Evolutionary conservation across 2,329 filamentous ascomycete species (phyloP).

Genomic region (Cadophora sp.): DNA sequence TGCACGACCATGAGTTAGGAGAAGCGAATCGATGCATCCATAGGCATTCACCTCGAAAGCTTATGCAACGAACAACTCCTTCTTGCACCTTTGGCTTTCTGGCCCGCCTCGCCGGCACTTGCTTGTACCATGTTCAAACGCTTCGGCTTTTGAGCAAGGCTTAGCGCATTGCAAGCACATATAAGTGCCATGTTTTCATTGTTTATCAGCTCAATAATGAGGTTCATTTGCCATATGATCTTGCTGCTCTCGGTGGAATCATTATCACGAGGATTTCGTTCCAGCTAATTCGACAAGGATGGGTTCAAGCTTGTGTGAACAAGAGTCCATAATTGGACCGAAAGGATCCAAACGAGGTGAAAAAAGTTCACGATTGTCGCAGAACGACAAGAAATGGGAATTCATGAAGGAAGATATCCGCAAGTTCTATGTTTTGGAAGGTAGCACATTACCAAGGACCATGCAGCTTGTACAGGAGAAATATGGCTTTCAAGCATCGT

Average conservation of each 20-base stretch:
- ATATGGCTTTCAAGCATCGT: constrained; percentile 10
- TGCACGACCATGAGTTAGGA: not conserved
- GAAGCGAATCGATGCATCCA: not conserved
- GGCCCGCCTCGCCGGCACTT: not conserved
- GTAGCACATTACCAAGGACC: constrained; percentile 2
- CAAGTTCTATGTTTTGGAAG: not conserved
- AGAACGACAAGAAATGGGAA: not conserved
- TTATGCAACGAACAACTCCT: not conserved
- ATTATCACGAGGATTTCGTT: not conserved
- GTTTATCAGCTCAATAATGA: not conserved
- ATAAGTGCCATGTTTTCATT: not conserved
- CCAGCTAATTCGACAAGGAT: not conserved
- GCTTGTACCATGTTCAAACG: not conserved
- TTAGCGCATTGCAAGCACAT: not conserved
- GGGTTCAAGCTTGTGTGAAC: not conserved
- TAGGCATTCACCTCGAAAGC: not conserved
- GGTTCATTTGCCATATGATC: not conserved
- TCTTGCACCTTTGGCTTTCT: not conserved
- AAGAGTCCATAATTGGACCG: not conserved
- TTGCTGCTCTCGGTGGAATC: not conserved
- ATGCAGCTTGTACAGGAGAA: constrained; percentile 11
- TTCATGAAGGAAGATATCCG: not conserved
- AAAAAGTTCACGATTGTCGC: not conserved
- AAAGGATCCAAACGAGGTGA: not conserved
- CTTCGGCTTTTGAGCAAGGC: not conserved